phyloP scores from a whole-genome alignment of 2,329 filamentous ascomycete genomes.

The Ascochyta koolunga region DNA sequence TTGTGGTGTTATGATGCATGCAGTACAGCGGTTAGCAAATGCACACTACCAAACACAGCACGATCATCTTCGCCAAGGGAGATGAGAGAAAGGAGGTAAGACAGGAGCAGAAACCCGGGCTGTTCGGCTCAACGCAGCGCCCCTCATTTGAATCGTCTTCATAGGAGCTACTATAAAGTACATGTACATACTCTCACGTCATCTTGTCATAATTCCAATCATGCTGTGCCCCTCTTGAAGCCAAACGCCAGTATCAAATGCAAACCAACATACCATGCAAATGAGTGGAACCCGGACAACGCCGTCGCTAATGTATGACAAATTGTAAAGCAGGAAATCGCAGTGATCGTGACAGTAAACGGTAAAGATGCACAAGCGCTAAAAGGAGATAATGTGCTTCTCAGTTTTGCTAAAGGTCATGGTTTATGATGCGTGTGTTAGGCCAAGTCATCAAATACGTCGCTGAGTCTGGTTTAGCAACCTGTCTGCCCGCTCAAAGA shows the following conservation, averaged over 20 bases:
- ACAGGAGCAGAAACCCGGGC: too few species aligned
- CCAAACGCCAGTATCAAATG: conserved; percentile 8
- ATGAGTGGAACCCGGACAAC: conserved; percentile 19
- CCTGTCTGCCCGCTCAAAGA: conserved; percentile 46
- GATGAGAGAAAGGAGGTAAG: too few species aligned
- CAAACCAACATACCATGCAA: conserved; percentile 13
- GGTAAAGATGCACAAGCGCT: neutral
- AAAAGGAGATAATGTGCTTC: neutral
- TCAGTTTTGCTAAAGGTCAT: too few species aligned
- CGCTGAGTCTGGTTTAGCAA: conserved; percentile 40
- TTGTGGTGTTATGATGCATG: too few species aligned
- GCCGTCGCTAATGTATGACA: conserved; percentile 16
- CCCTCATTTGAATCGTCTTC: too few species aligned
- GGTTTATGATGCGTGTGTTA: neutral
- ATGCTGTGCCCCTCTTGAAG: neutral
- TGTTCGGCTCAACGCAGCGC: too few species aligned
- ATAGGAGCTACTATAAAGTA: too few species aligned
- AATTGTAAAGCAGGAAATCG: neutral
- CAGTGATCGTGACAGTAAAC: neutral
- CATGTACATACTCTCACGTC: conserved; percentile 1
- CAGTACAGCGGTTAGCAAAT: too few species aligned
- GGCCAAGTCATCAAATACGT: conserved; percentile 25
- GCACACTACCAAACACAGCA: too few species aligned
- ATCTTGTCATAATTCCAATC: conserved; percentile 7
- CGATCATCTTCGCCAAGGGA: too few species aligned